Base-by-base conservation (phyloP, 2,329 filamentous ascomycete species). In the Xylariomycetidae sp. region DNA sequence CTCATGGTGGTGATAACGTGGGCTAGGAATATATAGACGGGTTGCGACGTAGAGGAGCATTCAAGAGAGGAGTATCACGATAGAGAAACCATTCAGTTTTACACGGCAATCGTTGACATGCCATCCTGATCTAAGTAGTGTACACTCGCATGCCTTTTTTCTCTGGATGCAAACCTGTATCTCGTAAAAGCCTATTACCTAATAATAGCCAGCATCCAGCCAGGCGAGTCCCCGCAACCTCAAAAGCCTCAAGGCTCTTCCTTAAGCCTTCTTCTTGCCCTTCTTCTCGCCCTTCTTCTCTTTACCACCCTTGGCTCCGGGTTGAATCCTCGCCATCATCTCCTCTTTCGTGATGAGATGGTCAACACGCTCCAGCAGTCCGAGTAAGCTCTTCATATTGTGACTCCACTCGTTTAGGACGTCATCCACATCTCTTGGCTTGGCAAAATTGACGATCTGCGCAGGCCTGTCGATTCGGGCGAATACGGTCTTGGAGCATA, bases 291-390 rank as follows among this genome's bases (percentile, higher is more conserved):
- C n/a, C n/a, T n/a, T 58, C 44, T 61, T 60, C 33, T 59, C 62
- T 49, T 65, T 63, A 12, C 57, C 57, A 42, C 60, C 59, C 33
- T 59, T 62, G 49, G 48, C 47, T n/a, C 54, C 54, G 53, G 87
- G 87, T 62, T 92, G 83, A 53, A 98, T 97, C 39, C 89, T 77
- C 25, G 92, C 92, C 92, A 98, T 98, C 92, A 98, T 98, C 73
- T 98, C 92, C 67, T 98, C 92, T 74, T 97, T 97, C 35, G 94
- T 98, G 56, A 98, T 98, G 53, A 98, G 72, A 62, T 98, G 92
- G 58, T 98, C 92, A 41, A 98, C 94, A 44, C 88, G 77, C 72
- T 95, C 88, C 56, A 95, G 58, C 35, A 90, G 66, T 9, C 87
- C 88, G 46, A 95, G 66, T 51, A 95, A 65, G 56, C 82, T 89